Conservation (phyloP, 2,329 filamentous ascomycete species). For the Neoascochyta sp. region DNA sequence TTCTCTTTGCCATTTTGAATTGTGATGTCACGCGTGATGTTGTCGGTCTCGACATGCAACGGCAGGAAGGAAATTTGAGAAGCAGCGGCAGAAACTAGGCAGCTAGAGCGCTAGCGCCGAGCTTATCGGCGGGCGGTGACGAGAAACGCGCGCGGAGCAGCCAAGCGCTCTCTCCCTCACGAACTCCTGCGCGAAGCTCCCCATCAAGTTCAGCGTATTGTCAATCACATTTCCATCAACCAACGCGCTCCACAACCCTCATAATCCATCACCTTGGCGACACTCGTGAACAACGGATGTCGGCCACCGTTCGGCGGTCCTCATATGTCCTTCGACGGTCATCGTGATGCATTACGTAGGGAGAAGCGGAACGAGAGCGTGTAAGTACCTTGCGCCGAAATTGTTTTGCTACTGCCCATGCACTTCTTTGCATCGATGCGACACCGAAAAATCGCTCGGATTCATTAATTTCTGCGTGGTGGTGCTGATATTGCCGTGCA, state of each 20-base stretch:
- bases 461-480: slow-evolving; percentile 37
- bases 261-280: slow-evolving; percentile 40
- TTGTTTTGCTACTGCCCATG: slow-evolving; percentile 30
- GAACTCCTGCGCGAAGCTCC: slow-evolving; percentile 17
- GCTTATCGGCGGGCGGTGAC: slow-evolving; percentile 25
- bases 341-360: slow-evolving; percentile 41
- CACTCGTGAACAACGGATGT: slow-evolving; percentile 49
- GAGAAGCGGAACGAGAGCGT: slow-evolving; percentile 43
- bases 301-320: slow-evolving; percentile 37
- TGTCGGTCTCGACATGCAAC: slow-evolving; percentile 6
- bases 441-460: slow-evolving; percentile 41
- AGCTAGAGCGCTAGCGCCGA: slow-evolving; percentile 15
- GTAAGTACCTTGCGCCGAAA: slow-evolving; percentile 39
- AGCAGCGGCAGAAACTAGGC: slow-evolving; percentile 23
- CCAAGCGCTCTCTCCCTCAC: slow-evolving; percentile 23
- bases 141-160: slow-evolving; percentile 4
- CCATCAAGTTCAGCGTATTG: slow-evolving; percentile 29
- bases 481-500: slow-evolving; percentile 35
- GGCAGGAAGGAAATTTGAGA: slow-evolving; percentile 9
- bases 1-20: slow-evolving; percentile 35
- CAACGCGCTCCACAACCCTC: slow-evolving; percentile 21
- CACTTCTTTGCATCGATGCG: slow-evolving; percentile 29
- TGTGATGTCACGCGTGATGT: slow-evolving; percentile 11
- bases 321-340: slow-evolving; percentile 49
- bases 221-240: slow-evolving; percentile 36